These are phyloP conservation scores for Dysphania ambrosioides DNA, from an alignment of 148 eudicot species.

Conservation along the genomic window DNA sequence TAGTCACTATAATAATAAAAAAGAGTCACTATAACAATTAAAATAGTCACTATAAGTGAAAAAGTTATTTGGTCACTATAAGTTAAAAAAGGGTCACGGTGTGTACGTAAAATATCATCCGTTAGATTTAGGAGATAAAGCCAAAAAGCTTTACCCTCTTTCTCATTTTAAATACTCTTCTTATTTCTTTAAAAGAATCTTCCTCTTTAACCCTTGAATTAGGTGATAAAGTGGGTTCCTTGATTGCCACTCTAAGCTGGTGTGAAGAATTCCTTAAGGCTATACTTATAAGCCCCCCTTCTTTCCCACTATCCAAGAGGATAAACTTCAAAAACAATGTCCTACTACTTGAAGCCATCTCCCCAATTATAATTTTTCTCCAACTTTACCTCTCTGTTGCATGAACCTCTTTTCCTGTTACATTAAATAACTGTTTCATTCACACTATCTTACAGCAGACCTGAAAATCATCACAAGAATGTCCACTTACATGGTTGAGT, in stretches of 20 bases:
- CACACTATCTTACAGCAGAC: not conserved
- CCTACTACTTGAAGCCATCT: conserved; percentile 40
- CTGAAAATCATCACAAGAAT: not conserved
- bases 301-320: conserved; percentile 10
- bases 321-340: conserved; percentile 33
- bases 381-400: no score
- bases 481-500: conserved; percentile 28
- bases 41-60: no score
- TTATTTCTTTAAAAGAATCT: conserved; percentile 8
- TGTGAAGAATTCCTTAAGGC: conserved; percentile 25
- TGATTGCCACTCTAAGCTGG: conserved; percentile 32
- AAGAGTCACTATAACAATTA: no score
- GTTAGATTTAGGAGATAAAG: no score
- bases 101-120: no score
- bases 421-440: not conserved
- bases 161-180: no score
- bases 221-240: conserved; percentile 32
- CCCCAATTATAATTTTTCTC: conserved; percentile 8
- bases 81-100: no score
- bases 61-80: no score
- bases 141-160: no score
- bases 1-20: no score
- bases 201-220: conserved; percentile 21
- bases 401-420: no score
- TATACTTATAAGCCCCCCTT: conserved; percentile 23